Base-by-base conservation (phyloP, 78 protist species). In the Isochrysis galbana region DNA sequence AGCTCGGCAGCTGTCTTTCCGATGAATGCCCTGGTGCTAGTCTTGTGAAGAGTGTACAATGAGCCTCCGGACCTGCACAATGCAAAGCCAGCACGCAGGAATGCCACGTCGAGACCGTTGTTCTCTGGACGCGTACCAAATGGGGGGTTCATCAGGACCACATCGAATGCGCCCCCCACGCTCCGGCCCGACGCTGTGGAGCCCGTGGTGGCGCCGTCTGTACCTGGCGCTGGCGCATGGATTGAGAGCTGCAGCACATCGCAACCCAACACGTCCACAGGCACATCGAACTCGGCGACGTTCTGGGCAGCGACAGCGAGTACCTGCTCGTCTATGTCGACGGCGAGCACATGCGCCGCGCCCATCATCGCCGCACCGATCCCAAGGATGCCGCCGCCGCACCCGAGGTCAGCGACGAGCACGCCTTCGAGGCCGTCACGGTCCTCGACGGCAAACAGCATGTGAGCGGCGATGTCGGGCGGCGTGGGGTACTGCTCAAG, bases 401-500 rank as follows among this genome's bases (percentile, higher is more conserved):
- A 93, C 22, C 97, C 97, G 2, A 96, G 34, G 38, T 96, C 97
- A 25, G n/a, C 51, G 0, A 96, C 95, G 7, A 5, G 21, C 25
- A 34, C 48, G 78, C 42, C 95, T 42, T 74, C 96, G 2, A 96
- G 10, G 44, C 93, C 96, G 77, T 93, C 94, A 26, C n/a, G 86
- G 32, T n/a, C 17, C 3, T n/a, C 34, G 54, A 72, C 38, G 45
- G 88, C 25, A 22, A 41, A 41, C 47, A 93, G 70, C 51, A 90
- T 21, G 72, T 78, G 93, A 1, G 94, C 61, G 34, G 96, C 97
- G 5, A 96, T 29, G 72, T 94, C 93, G 0, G 96, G 87, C 1
- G 91, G 86, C 38, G 97, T 96, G 25, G 95, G 94, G 88, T 96
- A 96, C 84, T 96, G 97, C 91, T 96, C 97, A 0, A 96, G 93